A percentile compares a stretch with the other conserved stretches of the same genome.
Evolutionary conservation across 192 early-diverging fungal species (phyloP).

Genomic region (Entrophospora sp.): DNA sequence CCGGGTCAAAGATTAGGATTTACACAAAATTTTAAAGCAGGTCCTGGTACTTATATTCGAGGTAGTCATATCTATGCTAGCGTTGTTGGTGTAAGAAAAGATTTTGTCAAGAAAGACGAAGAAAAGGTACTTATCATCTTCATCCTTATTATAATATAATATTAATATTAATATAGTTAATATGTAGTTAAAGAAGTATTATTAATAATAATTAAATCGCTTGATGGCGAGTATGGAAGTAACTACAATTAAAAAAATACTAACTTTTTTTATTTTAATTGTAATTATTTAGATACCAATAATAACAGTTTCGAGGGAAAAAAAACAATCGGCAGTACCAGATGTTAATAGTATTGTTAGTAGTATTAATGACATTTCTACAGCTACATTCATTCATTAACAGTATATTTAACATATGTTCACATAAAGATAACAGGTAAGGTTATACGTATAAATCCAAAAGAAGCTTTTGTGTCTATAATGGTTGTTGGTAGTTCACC

Average conservation of each 20-base stretch:
- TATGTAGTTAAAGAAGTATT: no score
- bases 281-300: slow-evolving; percentile 27
- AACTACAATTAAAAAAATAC: no score
- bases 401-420: no score
- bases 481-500: slow-evolving; percentile 79
- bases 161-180: neutral
- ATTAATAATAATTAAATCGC: no score
- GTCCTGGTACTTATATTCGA: slow-evolving; percentile 61
- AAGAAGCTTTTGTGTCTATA: slow-evolving; percentile 76
- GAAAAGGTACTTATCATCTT: no score
- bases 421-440: slow-evolving; percentile 73
- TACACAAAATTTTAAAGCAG: slow-evolving; percentile 55
- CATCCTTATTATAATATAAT: neutral
- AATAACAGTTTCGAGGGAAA: slow-evolving; percentile 49
- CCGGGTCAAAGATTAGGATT: slow-evolving; percentile 72
- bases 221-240: no score
- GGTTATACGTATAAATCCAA: slow-evolving; percentile 79
- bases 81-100: slow-evolving; percentile 31
- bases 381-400: no score
- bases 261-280: no score
- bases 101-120: neutral
- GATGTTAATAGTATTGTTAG: slow-evolving; percentile 73
- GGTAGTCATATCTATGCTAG: slow-evolving; percentile 63
- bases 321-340: slow-evolving; percentile 53
- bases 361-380: slow-evolving; percentile 47